Conservation (phyloP, 352 stramenopile genomes). For the Globisporangium spinosum region DNA sequence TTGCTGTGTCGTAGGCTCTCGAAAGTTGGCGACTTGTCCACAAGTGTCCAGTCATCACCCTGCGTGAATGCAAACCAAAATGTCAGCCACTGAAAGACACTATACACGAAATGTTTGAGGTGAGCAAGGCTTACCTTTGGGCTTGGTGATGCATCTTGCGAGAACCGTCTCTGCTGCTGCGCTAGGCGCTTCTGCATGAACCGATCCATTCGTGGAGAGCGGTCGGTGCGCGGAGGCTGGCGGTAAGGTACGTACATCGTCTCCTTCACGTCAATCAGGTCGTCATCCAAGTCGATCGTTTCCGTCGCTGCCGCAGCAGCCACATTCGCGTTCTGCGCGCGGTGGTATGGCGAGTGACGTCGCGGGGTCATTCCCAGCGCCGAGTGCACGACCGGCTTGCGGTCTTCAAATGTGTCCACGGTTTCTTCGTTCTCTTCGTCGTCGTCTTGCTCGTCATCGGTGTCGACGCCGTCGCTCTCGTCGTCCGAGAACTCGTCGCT, state of each 20-base stretch:
- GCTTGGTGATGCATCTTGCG: slow-evolving; percentile 34
- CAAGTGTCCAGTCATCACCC: slow-evolving; percentile 70
- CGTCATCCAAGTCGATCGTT: slow-evolving; percentile 43
- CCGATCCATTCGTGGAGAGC: slow-evolving; percentile 26
- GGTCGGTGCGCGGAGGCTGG: slow-evolving; percentile 20
- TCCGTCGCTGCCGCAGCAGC: slow-evolving; percentile 29
- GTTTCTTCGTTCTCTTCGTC: slow-evolving; percentile 21
- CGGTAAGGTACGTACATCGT: slow-evolving; percentile 56
- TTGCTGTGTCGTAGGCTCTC: slow-evolving; percentile 44
- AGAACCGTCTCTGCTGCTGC: slow-evolving; percentile 28
- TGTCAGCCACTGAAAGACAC: neutral
- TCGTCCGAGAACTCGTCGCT: slow-evolving; percentile 83
- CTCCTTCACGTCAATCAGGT: slow-evolving; percentile 45
- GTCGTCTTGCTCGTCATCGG: slow-evolving; percentile 42
- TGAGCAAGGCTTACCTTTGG: slow-evolving; percentile 33
- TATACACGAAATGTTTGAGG: neutral
- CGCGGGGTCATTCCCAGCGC: slow-evolving; percentile 14
- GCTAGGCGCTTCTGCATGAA: slow-evolving; percentile 20
- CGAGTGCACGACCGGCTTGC: neutral
- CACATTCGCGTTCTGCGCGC: slow-evolving; percentile 58
- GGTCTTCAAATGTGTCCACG: slow-evolving; percentile 17
- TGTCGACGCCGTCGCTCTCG: slow-evolving; percentile 70
- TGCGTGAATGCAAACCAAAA: slow-evolving; percentile 13
- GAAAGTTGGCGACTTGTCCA: slow-evolving; percentile 78
- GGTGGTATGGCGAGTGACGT: slow-evolving; percentile 22